These are phyloP conservation scores for Cercophora scortea DNA, from an alignment of 495 filamentous ascomycete genomes.

Conservation along the genomic window DNA sequence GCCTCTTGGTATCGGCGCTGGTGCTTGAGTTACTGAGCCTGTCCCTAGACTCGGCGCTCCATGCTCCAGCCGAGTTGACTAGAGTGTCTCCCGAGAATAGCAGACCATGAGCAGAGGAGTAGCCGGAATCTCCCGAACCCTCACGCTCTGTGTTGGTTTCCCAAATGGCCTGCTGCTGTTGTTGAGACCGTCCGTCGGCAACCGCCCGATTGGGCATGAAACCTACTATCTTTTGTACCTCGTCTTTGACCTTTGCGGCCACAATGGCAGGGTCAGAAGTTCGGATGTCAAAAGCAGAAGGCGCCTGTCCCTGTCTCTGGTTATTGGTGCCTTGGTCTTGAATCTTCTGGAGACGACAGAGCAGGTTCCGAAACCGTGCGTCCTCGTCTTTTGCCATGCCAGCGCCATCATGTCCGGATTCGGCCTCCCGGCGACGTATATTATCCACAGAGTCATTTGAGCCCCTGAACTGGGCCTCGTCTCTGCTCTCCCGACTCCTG, in stretches of 20 bases:
- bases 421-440: background rate
- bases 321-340: background rate
- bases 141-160: background rate
- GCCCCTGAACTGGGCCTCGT: background rate
- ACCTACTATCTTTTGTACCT: background rate
- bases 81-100: background rate
- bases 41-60: too few relatives aligned
- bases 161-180: background rate
- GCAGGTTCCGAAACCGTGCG: constrained; percentile 13
- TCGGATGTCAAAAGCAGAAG: background rate
- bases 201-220: background rate
- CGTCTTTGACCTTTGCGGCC: constrained; percentile 11
- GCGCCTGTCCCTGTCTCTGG: background rate
- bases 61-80: too few relatives aligned
- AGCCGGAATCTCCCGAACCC: constrained; percentile 14
- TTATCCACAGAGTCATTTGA: background rate
- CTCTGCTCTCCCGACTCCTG: too few relatives aligned
- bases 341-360: constrained; percentile 13
- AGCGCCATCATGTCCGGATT: background rate
- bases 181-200: background rate
- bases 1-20: constrained; percentile 5
- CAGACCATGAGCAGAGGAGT: background rate
- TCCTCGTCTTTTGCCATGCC: constrained; percentile 2
- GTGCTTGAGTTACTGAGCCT: too few relatives aligned
- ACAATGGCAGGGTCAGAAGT: constrained; percentile 14